Evolutionary conservation across 2,329 filamentous ascomycete species (phyloP).

Genomic region (Xylaria sp.): DNA sequence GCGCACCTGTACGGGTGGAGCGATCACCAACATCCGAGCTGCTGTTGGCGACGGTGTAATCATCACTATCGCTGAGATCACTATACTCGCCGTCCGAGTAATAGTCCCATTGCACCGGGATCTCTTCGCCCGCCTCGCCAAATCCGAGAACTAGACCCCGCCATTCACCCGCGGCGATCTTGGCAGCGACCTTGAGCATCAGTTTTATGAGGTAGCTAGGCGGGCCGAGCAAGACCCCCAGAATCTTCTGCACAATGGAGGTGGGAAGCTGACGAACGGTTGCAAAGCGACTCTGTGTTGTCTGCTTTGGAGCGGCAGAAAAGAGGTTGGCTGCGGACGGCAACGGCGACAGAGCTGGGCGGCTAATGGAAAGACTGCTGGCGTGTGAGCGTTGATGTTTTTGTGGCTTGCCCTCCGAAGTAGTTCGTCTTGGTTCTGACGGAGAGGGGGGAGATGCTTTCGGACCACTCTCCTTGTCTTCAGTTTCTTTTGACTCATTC

Average conservation of each 20-base stretch:
- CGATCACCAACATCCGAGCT: constrained; percentile 30
- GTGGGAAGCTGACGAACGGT: constrained; percentile 60
- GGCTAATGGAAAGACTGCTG: constrained; percentile 54
- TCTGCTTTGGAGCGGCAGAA: constrained; percentile 50
- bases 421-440: constrained; percentile 31
- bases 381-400: constrained; percentile 62
- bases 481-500: not conserved
- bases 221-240: constrained; percentile 78
- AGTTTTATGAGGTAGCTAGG: constrained; percentile 78
- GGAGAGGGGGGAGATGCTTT: constrained; percentile 2
- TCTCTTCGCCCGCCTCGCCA: constrained; percentile 58
- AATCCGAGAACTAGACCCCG: constrained; percentile 63
- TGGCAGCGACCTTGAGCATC: constrained; percentile 81
- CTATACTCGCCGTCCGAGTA: constrained; percentile 63
- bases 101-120: constrained; percentile 67
- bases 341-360: constrained; percentile 68
- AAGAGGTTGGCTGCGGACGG: constrained; percentile 72
- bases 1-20: constrained; percentile 20
- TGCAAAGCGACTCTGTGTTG: constrained; percentile 48
- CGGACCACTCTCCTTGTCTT: not conserved
- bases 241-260: constrained; percentile 77
- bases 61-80: constrained; percentile 60
- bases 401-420: constrained; percentile 46
- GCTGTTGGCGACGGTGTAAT: constrained; percentile 35
- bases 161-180: constrained; percentile 71